A percentile compares a stretch with the other conserved stretches of the same genome.
These are phyloP conservation scores for Chalciporus sphaerocephalus DNA, from an alignment of 768 basidiomycete species.

Conservation along the genomic window DNA sequence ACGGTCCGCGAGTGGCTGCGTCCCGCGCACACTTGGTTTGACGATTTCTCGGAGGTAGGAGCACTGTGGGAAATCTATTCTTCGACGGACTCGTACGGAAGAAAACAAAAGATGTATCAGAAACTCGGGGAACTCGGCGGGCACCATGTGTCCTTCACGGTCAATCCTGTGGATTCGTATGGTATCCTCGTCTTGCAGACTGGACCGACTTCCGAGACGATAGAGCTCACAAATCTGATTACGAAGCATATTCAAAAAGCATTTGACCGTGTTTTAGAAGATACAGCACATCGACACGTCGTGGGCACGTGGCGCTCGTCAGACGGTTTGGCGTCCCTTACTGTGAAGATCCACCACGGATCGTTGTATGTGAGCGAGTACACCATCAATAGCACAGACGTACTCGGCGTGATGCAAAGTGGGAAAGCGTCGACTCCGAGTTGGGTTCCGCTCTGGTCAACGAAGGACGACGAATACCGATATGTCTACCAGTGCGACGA, in stretches of 20 bases:
- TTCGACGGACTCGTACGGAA: conserved; percentile 28
- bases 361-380: conserved; percentile 34
- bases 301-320: conserved; percentile 34
- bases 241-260: conserved; percentile 33
- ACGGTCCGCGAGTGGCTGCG: conserved; percentile 41
- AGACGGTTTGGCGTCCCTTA: conserved; percentile 26
- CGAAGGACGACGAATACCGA: conserved; percentile 40
- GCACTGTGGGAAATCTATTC: conserved; percentile 42
- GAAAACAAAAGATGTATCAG: conserved; percentile 32
- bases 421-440: background rate
- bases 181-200: conserved; percentile 41
- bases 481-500: background rate
- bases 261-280: conserved; percentile 31
- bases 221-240: conserved; percentile 31
- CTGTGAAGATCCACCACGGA: conserved; percentile 28
- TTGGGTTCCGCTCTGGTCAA: conserved; percentile 32
- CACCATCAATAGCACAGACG: conserved; percentile 32
- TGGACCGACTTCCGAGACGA: conserved; percentile 34
- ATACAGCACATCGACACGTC: conserved; percentile 25
- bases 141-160: conserved; percentile 37
- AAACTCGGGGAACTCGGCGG: conserved; percentile 35
- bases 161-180: conserved; percentile 39
- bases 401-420: conserved; percentile 32
- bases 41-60: conserved; percentile 40
- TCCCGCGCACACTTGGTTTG: conserved; percentile 39